Base-by-base conservation (phyloP, 495 filamentous ascomycete species). In the Mycothermus thermophilus region DNA sequence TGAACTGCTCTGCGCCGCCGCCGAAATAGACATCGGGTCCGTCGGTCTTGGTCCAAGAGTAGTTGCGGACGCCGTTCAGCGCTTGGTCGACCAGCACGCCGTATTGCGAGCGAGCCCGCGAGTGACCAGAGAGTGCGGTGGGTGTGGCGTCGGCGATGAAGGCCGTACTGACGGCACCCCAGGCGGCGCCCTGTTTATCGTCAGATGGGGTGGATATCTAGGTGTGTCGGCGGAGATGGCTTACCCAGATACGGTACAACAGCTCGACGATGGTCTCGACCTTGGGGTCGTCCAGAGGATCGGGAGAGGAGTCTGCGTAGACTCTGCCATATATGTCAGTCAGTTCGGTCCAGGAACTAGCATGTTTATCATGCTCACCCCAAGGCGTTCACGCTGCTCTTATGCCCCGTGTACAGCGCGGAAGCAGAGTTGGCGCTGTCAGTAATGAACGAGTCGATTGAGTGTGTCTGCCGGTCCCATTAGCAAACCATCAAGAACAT, bases 351-450 rank as follows among this genome's bases (percentile, higher is more conserved):
- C n/a, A n/a, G n/a, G n/a, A n/a, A n/a, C n/a, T n/a, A n/a, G n/a
- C n/a, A n/a, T n/a, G n/a, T n/a, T n/a, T n/a, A n/a, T n/a, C n/a
- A n/a, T n/a, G 33, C 56, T 49, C 41, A 61, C 60, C 74, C 73
- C 51, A 84, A 64, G 16, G 76, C 76, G 42, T 83, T 81, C 40
- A 80, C 77, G 0, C 73, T 74, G 32, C 66, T 73, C 64, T 84
- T 84, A 55, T 83, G 79, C 17, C 79, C 79, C 3, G 72, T 65
- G 54, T 84, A 83, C 13, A 84, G 60, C 6, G 79, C 77, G 6
- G 75, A 79, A 1, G 79, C 79, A 12, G 72, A 78, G 60, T 83
- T 84, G 44, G 79, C 79, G 15, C 74, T 79, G 54, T 83, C 79
- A 14, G 79, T 83, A 55, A 84, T 82, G 59, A 76, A 84, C 15